These are phyloP conservation scores for Sarocladiaceae sp. DNA, from an alignment of 2,329 filamentous ascomycete species.

Conservation along the genomic window DNA sequence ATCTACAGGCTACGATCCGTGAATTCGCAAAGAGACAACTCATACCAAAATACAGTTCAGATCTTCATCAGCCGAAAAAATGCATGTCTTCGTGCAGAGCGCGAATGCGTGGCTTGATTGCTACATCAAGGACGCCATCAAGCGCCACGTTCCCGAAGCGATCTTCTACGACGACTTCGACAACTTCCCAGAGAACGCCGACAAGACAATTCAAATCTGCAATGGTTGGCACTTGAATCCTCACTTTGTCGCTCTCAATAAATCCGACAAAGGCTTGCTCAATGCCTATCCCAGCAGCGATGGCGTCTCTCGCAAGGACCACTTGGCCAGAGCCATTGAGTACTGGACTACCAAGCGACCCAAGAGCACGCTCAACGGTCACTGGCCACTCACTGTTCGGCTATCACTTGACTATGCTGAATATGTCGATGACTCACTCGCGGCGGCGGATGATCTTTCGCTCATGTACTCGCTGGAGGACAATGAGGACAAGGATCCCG, in stretches of 20 bases:
- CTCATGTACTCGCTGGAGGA: slow-evolving; percentile 29
- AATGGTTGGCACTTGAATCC: slow-evolving; percentile 29
- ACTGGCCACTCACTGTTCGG: slow-evolving; percentile 27
- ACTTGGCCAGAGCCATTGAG: slow-evolving; percentile 28
- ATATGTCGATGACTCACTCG: slow-evolving; percentile 32
- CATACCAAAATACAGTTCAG: neutral
- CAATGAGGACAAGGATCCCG: slow-evolving; percentile 22
- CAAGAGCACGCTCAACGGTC: slow-evolving; percentile 23
- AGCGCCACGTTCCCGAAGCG: slow-evolving; percentile 21
- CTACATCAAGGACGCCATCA: slow-evolving; percentile 26
- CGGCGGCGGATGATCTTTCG: slow-evolving; percentile 30
- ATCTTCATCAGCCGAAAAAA: neutral
- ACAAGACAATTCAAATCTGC: slow-evolving; percentile 26
- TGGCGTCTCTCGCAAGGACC: slow-evolving; percentile 32
- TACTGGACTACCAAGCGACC: slow-evolving; percentile 32
- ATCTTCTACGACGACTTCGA: slow-evolving; percentile 24
- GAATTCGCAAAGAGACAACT: neutral
- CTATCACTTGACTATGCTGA: slow-evolving; percentile 33
- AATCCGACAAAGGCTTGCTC: slow-evolving; percentile 23
- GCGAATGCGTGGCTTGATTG: slow-evolving; percentile 25
- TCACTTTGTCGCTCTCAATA: slow-evolving; percentile 29
- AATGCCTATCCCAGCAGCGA: slow-evolving; percentile 36
- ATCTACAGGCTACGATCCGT: slow-evolving; percentile 3
- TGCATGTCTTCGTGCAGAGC: slow-evolving; percentile 7
- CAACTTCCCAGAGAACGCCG: slow-evolving; percentile 20